A percentile compares a stretch with the other conserved stretches of the same genome.
Conservation (phyloP, 2,329 filamentous ascomycete genomes). For the Fusarium sp. region DNA sequence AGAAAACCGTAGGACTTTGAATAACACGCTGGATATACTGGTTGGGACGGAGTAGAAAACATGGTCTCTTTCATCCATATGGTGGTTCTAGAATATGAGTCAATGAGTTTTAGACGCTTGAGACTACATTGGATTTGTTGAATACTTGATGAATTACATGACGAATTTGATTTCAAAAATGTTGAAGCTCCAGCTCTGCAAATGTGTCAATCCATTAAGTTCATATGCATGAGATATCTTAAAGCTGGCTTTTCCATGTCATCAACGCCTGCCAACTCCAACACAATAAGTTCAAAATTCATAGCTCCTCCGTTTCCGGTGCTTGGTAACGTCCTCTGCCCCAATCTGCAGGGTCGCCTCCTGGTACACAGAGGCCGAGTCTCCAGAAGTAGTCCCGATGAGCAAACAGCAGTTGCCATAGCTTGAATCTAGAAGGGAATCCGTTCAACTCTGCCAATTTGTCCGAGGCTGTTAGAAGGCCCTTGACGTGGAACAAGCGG, state of each 20-base stretch:
- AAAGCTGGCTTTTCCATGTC: conserved; percentile 2
- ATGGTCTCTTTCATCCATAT: background rate
- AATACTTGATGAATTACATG: background rate
- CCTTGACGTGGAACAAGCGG: conserved; percentile 39
- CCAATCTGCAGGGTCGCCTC: conserved; percentile 77
- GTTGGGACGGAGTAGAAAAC: background rate
- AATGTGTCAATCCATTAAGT: background rate
- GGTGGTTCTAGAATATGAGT: background rate
- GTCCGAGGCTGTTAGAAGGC: conserved; percentile 40
- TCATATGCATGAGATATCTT: conserved; percentile 1
- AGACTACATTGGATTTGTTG: background rate
- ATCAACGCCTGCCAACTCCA: background rate
- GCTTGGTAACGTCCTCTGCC: conserved; percentile 61
- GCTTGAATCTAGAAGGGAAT: conserved; percentile 70
- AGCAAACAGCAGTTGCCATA: conserved; percentile 94
- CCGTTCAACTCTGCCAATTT: conserved; percentile 51
- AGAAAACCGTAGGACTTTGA: conserved; percentile 13
- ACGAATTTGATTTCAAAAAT: background rate
- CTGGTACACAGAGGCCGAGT: conserved; percentile 87
- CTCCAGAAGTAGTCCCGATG: conserved; percentile 98
- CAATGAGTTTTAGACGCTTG: background rate
- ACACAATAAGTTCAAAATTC: conserved; percentile 3
- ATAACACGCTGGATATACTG: background rate
- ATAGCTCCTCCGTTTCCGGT: conserved; percentile 52
- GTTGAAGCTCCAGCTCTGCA: background rate